Conservation (phyloP, 805 yeast species). For the Diddensiella caesifluorescens region DNA sequence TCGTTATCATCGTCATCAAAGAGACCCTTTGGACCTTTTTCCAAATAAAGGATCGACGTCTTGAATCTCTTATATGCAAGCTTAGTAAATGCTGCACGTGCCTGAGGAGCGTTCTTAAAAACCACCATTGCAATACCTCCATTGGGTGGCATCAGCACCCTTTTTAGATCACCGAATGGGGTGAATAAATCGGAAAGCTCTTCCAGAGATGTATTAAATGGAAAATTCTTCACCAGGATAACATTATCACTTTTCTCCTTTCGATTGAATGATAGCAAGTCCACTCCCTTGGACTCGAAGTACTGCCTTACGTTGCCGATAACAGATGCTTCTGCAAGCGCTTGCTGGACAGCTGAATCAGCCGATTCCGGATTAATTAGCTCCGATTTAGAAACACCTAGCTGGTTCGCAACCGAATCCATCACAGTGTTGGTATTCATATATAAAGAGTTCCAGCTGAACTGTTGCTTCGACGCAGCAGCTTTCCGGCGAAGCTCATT, state of each 20-base stretch:
- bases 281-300: conserved; percentile 82
- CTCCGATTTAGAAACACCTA: conserved; percentile 80
- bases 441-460: conserved; percentile 91
- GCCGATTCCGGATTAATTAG: conserved; percentile 83
- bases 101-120: conserved; percentile 74
- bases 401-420: conserved; percentile 76
- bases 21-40: conserved; percentile 85
- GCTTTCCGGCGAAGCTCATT: conserved; percentile 75
- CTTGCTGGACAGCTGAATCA: conserved; percentile 90
- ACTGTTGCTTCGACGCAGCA: conserved; percentile 79
- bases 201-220: conserved; percentile 73
- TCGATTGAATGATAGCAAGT: conserved; percentile 61
- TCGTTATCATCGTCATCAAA: conserved; percentile 46
- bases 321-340: conserved; percentile 94
- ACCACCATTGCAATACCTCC: conserved; percentile 95
- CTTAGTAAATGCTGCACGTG: conserved; percentile 83
- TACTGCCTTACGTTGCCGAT: conserved; percentile 84
- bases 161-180: conserved; percentile 70
- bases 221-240: conserved; percentile 83
- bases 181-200: conserved; percentile 80
- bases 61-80: conserved; percentile 84
- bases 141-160: conserved; percentile 90
- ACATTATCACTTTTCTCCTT: conserved; percentile 74
- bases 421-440: conserved; percentile 89
- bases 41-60: conserved; percentile 80